Evolutionary conservation across 768 basidiomycete genomes (phyloP).

Genomic region (Auricularia auricula-judae): DNA sequence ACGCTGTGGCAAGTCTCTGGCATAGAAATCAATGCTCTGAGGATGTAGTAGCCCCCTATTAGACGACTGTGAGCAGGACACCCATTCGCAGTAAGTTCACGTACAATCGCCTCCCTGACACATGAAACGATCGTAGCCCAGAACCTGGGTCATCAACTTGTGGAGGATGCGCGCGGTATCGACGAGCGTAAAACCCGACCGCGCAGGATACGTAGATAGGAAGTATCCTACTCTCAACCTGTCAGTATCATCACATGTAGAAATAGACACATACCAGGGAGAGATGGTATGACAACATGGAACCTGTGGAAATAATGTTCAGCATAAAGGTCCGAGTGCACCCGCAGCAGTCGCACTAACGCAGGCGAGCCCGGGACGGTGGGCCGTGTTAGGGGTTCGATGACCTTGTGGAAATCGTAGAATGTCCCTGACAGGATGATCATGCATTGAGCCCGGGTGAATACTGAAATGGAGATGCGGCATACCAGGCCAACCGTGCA

Average conservation of each 20-base stretch:
- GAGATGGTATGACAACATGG: conserved; percentile 11
- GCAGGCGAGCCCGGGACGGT: conserved; percentile 5
- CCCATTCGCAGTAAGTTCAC: neutral
- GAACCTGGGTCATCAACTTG: conserved; percentile 10
- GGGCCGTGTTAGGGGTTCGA: conserved; percentile 9
- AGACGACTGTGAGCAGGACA: no score
- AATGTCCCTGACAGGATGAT: conserved; percentile 7
- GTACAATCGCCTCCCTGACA: conserved; percentile 13
- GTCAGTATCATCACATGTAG: neutral
- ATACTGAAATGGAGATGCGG: no score
- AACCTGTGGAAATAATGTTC: conserved; percentile 4
- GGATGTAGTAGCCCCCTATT: conserved; percentile 9
- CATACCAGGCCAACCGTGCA: conserved; percentile 11
- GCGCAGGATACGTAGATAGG: conserved; percentile 8
- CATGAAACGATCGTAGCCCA: conserved; percentile 9
- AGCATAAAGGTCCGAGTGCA: neutral
- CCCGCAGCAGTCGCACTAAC: conserved; percentile 2
- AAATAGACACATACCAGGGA: conserved; percentile 2
- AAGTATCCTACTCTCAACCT: conserved; percentile 2
- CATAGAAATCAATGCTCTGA: conserved; percentile 8
- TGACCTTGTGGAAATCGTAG: conserved; percentile 13
- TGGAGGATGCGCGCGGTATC: conserved; percentile 9
- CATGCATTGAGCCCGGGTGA: neutral
- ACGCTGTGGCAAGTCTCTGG: conserved; percentile 3
- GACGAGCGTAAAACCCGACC: conserved; percentile 7